Conservation (phyloP, 176 grass and related monocot species). For the Cenchrus fungigraminus region DNA sequence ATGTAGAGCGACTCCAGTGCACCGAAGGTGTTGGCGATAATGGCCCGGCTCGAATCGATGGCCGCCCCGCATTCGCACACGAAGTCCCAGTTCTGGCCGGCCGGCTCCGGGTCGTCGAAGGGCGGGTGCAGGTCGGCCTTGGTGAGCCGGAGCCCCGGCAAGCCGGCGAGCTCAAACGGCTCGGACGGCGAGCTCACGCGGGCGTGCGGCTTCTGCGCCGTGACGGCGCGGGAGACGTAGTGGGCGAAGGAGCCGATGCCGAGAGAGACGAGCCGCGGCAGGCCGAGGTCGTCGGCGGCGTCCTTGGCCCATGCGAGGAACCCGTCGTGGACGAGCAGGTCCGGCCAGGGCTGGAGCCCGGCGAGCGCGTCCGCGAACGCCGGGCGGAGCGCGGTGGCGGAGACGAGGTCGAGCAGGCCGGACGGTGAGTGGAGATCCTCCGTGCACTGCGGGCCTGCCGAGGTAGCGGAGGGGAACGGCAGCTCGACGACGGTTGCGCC, state of each 20-base stretch:
- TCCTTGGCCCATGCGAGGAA: slow-evolving; percentile 5
- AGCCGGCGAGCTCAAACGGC: slow-evolving; percentile 38
- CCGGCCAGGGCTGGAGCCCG: background rate
- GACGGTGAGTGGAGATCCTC: slow-evolving; percentile 39
- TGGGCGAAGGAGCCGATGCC: slow-evolving; percentile 5
- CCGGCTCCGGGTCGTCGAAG: slow-evolving; percentile 50
- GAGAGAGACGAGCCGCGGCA: slow-evolving; percentile 34
- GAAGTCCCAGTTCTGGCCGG: slow-evolving; percentile 51
- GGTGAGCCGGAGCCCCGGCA: slow-evolving; percentile 38
- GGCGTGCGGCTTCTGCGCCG: background rate
- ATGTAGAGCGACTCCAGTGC: slow-evolving; percentile 55
- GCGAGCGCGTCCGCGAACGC: slow-evolving; percentile 40
- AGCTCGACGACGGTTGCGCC: slow-evolving; percentile 43
- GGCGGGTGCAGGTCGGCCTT: slow-evolving; percentile 46
- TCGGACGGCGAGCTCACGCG: background rate
- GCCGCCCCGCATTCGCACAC: background rate
- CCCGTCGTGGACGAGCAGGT: slow-evolving; percentile 47
- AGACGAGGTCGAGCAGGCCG: slow-evolving; percentile 26
- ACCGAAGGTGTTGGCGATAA: slow-evolving; percentile 51
- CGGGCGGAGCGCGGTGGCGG: background rate
- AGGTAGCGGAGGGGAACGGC: slow-evolving; percentile 33
- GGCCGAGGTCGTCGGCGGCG: slow-evolving; percentile 40
- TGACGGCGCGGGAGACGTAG: too few relatives aligned
- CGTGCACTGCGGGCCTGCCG: slow-evolving; percentile 37
- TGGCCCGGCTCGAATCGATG: background rate